phyloP scores from a whole-genome alignment of 2,329 filamentous ascomycete species.

The Sporothrix dimorphospora region DNA sequence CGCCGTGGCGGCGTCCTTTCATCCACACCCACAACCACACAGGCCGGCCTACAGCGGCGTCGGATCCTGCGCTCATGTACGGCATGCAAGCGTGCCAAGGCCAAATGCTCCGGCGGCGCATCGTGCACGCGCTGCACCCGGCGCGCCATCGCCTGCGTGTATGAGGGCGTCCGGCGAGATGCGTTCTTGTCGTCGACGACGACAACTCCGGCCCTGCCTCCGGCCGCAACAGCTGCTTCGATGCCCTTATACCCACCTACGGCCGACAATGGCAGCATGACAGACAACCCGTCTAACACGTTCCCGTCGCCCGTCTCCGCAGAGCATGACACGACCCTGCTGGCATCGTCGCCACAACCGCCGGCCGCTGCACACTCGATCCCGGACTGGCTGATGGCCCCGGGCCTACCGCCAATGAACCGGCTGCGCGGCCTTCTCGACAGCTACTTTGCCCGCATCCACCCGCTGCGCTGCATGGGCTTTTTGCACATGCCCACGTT shows the following conservation, averaged over 20 bases:
- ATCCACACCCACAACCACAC: conserved; percentile 13
- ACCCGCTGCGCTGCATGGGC: conserved; percentile 35
- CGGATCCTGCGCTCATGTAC: conserved; percentile 52
- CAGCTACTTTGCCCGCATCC: conserved; percentile 35
- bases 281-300: neutral
- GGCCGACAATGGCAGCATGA: neutral
- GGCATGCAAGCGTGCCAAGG: conserved; percentile 61
- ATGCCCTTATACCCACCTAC: neutral
- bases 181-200: neutral
- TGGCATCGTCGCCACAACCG: neutral
- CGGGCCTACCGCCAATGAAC: conserved; percentile 24
- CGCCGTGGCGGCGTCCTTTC: neutral
- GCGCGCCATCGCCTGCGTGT: conserved; percentile 24
- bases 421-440: conserved; percentile 31
- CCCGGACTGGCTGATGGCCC: conserved; percentile 20
- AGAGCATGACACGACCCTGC: neutral
- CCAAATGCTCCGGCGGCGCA: conserved; percentile 49
- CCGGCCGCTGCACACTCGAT: neutral
- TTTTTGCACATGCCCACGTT: conserved; percentile 37
- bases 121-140: conserved; percentile 21
- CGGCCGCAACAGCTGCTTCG: neutral
- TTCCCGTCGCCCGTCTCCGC: conserved; percentile 8
- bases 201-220: neutral
- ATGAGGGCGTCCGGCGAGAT: conserved; percentile 19
- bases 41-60: conserved; percentile 27